Base-by-base conservation (phyloP, 2,329 filamentous ascomycete species). In the Diaporthe citrichinensis region DNA sequence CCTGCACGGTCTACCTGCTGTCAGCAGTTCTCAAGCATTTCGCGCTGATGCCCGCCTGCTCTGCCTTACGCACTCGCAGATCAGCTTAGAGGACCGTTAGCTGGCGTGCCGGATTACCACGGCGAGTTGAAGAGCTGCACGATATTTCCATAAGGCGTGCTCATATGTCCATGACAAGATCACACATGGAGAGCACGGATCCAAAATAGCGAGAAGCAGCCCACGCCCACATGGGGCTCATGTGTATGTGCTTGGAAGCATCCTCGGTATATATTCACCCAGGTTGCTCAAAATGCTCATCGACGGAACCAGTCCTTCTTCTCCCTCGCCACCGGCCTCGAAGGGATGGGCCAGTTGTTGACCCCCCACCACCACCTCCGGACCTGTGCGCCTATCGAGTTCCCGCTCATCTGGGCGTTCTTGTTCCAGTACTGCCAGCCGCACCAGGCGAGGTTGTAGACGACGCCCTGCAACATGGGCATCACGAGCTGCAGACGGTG, bases 281-380 rank as follows among this genome's bases (percentile, higher is more conserved):
- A 20, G 28, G 61, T 65, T 73, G 46, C 67, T 6, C 51, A 75
- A 53, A 65, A 67, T 25, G 12, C 49, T 73, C 69, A 73, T 25
- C 75, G 75, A 39, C 67, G 69, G 31, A 73, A 76, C 62, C 68
- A 69, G 44, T 65, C 46, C 39, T 75, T 76, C 57, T 75, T 76
- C 31, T 53, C 69, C 31, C 58, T 76, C 23, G 71, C 39, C 68
- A 65, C 49, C 51, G 72, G 61, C 74, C 79, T 78, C 73, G 85
- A 81, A 6, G 81, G 78, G 74, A 96, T 84, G 67, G 89, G 88
- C 97, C 97, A 98, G 81, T 97, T 95, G 82, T 98, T 98, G 25
- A 98, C 94, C 31, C 90, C 91, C 87, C 95, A 98, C 96, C 97
- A 99, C 97, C 96, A 98, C 78, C 95, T 89, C 80, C 97, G 89